Evolutionary conservation across 805 yeast species (phyloP), one percentile per base, ranked within the genome.

Genomic region (Zygosaccharomyces lentus): DNA sequence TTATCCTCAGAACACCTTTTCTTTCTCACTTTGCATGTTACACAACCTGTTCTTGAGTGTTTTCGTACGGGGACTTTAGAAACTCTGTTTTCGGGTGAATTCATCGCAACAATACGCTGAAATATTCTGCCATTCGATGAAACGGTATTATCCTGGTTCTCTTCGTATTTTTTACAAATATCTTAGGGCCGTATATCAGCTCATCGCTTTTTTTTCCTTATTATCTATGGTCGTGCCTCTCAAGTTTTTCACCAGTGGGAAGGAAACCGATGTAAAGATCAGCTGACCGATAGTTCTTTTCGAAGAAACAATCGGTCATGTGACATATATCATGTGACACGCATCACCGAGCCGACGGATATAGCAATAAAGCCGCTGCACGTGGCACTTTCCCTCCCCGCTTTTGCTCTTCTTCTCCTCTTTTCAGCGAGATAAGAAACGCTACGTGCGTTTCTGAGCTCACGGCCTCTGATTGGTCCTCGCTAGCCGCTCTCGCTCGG

Each of bases 1-100:
- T 76, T 72, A 1, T 73, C 72, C 58, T 86, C 93, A 49, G 87
- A 83, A 53, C 95, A 86, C 39, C 88, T 71, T 62, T 84, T 86
- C 70, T 81, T 82, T 35, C 88, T 65, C 30, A 77, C 69, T 56
- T 82, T 82, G 62, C 89, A 82, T 0, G 86, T 82, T 31, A 82
- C 62, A 59, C 89, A 82, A 0, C 88, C 87, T n/a, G 69, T 70
- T 52, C 68, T 74, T 1, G 85, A 75, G 34, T 57, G 56, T 24
- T 48, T 52, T 30, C 58, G 44, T 34, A 34, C 27, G 17, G 41
- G 46, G 7, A 32, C 41, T 17, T 36, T 43, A 10, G 41, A 35
- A 29, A 29, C 30, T 16, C 19, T 38, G 12, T 38, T 30, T 26
- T 10, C 26, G 15, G 17, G 34, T 17, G 31, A 27, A 9, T 23